Percentiles rank a stretch among this genome's conserved stretches.
These are phyloP conservation scores for Orobanche coerulescens DNA, from an alignment of 257 asterid species.

Conservation along the genomic window DNA sequence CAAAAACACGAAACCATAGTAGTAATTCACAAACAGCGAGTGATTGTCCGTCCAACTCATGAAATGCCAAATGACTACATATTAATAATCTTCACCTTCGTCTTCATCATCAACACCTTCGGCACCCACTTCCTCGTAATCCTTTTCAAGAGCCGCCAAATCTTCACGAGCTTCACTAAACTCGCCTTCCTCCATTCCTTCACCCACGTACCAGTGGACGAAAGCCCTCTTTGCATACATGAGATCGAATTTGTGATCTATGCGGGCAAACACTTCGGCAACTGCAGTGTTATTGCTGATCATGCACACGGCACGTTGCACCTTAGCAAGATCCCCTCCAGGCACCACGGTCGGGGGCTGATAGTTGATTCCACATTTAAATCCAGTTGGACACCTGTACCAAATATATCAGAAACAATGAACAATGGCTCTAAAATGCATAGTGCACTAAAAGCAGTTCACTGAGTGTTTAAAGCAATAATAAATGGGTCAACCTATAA, in stretches of 20 bases:
- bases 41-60: neutral
- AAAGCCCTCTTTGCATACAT: constrained; percentile 46
- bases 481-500: neutral
- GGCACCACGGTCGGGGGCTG: constrained; percentile 44
- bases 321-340: constrained; percentile 46
- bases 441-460: too few species aligned
- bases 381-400: constrained; percentile 49
- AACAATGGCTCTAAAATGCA: neutral
- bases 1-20: neutral
- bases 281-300: constrained; percentile 47
- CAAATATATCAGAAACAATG: too few species aligned
- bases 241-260: constrained; percentile 45
- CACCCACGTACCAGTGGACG: constrained; percentile 46
- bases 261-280: constrained; percentile 42
- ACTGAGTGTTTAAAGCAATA: neutral
- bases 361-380: constrained; percentile 44
- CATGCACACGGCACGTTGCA: constrained; percentile 47
- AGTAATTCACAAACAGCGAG: constrained; percentile 21
- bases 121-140: constrained; percentile 45
- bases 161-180: constrained; percentile 49
- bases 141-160: constrained; percentile 44
- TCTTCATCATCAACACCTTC: constrained; percentile 45
- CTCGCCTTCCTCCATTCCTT: constrained; percentile 51
- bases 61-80: neutral
- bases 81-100: constrained; percentile 37